A percentile compares a stretch with the other conserved stretches of the same genome.
Conservation (phyloP, 345 rosid species). For the Ailanthus altissimus region DNA sequence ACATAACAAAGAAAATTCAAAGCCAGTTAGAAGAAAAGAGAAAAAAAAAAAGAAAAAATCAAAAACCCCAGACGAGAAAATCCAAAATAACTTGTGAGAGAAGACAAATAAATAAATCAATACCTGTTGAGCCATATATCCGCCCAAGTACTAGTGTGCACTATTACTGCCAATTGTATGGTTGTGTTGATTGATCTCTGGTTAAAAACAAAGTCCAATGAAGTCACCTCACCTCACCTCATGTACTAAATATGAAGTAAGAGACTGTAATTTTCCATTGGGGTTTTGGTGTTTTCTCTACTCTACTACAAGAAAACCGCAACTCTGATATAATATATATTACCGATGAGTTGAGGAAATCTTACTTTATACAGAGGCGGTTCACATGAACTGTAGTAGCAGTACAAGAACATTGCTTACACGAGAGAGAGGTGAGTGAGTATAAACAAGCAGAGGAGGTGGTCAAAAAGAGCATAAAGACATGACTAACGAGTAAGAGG, state of each 20-base stretch:
- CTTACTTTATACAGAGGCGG: background rate
- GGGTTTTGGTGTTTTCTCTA: background rate
- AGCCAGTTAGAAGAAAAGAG: slow-evolving; percentile 18
- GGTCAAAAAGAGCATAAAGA: slow-evolving; percentile 21
- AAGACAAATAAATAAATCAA: slow-evolving; percentile 27
- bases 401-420: background rate
- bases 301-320: slow-evolving; percentile 8
- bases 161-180: background rate
- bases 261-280: slow-evolving; percentile 19
- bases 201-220: slow-evolving; percentile 9
- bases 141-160: background rate
- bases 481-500: slow-evolving; percentile 4
- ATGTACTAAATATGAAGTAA: background rate
- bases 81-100: slow-evolving; percentile 16
- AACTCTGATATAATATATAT: background rate
- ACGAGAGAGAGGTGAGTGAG: slow-evolving; percentile 9
- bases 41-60: slow-evolving; percentile 16
- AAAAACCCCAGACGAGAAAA: slow-evolving; percentile 8
- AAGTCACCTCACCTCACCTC: slow-evolving; percentile 24
- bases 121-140: slow-evolving; percentile 39
- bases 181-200: slow-evolving; percentile 25
- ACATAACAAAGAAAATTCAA: slow-evolving; percentile 8
- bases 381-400: background rate
- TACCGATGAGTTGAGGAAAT: slow-evolving; percentile 5
- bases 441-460: background rate